Conservation (phyloP, 2,329 filamentous ascomycete genomes). For the Endocalyx cinctus region DNA sequence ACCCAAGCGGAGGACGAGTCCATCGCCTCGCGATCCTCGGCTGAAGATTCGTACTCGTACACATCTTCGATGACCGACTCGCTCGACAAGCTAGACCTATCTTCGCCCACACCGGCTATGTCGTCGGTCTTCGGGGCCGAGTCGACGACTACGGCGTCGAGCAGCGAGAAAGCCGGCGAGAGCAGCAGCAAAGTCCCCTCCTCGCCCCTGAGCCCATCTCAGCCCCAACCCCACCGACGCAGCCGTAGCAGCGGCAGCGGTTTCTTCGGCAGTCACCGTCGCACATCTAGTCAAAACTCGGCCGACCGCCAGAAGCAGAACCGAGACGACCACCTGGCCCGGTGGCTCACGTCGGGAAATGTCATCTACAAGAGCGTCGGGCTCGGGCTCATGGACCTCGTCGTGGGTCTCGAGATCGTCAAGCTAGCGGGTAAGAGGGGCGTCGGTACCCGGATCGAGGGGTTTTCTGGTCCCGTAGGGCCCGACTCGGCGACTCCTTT, state of each 20-base stretch:
- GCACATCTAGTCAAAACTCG: slow-evolving; percentile 26
- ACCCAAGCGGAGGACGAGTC: slow-evolving; percentile 32
- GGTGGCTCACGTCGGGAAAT: slow-evolving; percentile 58
- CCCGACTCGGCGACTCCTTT: too few relatives aligned
- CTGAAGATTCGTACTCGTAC: too few relatives aligned
- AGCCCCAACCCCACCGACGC: slow-evolving; percentile 23
- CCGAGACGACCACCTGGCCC: slow-evolving; percentile 46
- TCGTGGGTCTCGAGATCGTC: slow-evolving; percentile 55
- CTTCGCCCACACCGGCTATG: slow-evolving; percentile 32
- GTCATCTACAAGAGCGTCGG: slow-evolving; percentile 68
- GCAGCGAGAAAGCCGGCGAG: slow-evolving; percentile 9
- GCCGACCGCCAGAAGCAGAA: slow-evolving; percentile 15
- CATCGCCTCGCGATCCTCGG: slow-evolving; percentile 17
- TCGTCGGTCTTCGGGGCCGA: slow-evolving; percentile 33
- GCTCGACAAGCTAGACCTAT: slow-evolving; percentile 29
- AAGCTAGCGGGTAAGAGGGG: slow-evolving; percentile 50
- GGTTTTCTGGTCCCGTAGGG: slow-evolving; percentile 36
- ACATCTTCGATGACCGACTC: slow-evolving; percentile 30
- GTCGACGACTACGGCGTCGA: slow-evolving; percentile 2
- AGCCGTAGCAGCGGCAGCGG: slow-evolving; percentile 3
- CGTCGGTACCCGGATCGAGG: slow-evolving; percentile 48
- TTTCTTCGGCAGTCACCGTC: slow-evolving; percentile 18
- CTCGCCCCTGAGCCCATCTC: too few relatives aligned
- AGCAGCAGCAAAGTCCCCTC: slow-evolving; percentile 24
- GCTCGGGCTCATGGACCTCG: slow-evolving; percentile 61